These are phyloP conservation scores for Wakefieldia striispora DNA, from an alignment of 768 basidiomycete species.

Conservation along the genomic window DNA sequence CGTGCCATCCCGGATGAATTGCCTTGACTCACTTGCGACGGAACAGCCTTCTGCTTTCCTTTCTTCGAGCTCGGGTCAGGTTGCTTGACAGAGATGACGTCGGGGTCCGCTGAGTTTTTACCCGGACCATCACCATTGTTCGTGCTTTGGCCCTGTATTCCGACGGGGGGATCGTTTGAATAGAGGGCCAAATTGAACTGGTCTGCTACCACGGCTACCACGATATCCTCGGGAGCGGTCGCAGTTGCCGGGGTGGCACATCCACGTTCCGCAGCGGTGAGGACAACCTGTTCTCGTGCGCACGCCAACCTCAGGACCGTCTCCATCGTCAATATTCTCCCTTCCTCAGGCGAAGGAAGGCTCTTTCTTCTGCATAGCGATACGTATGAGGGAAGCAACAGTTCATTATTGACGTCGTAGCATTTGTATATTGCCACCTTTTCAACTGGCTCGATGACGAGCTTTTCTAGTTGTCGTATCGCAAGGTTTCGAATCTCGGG, in stretches of 20 bases:
- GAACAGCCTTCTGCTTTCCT: background rate
- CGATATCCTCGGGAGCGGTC: conserved; percentile 23
- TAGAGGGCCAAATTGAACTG: conserved; percentile 29
- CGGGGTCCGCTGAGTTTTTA: too few relatives aligned
- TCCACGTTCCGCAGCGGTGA: conserved; percentile 33
- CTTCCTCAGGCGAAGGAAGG: conserved; percentile 54
- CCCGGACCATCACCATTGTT: background rate
- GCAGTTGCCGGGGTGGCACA: conserved; percentile 27
- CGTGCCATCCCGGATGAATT: background rate
- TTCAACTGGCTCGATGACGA: conserved; percentile 45
- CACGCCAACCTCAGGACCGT: conserved; percentile 50
- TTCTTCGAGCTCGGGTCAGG: background rate
- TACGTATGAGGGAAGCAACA: conserved; percentile 53
- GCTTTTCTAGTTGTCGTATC: conserved; percentile 52
- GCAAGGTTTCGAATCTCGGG: conserved; percentile 48
- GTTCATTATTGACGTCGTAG: conserved; percentile 44
- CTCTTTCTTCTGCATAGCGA: conserved; percentile 49
- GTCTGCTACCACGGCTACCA: conserved; percentile 30
- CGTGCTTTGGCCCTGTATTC: conserved; percentile 5
- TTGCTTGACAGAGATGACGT: background rate
- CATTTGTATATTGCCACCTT: conserved; percentile 57
- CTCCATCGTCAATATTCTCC: conserved; percentile 53
- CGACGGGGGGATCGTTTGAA: conserved; percentile 1
- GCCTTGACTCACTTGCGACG: conserved; percentile 2
- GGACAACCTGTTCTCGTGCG: conserved; percentile 47